phyloP scores from a whole-genome alignment of 768 basidiomycete species.

The Cystofilobasidium bisporidii region DNA sequence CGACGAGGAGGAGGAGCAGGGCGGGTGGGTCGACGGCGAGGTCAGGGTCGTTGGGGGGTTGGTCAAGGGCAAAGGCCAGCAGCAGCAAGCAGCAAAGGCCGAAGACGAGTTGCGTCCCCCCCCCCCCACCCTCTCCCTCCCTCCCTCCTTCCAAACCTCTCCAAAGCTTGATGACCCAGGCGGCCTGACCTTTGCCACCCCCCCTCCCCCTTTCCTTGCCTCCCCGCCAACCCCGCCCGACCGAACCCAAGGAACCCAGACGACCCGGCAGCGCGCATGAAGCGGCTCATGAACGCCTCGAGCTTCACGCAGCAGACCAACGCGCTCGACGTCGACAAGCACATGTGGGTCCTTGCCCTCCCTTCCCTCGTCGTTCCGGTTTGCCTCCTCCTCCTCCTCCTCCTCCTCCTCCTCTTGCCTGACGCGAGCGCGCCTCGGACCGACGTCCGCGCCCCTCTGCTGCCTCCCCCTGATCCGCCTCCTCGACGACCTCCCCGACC shows the following conservation, averaged over 20 bases:
- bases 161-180: too few species aligned
- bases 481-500: neutral
- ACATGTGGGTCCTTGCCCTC: slow-evolving; percentile 61
- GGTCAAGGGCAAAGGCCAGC: neutral
- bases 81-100: slow-evolving; percentile 18
- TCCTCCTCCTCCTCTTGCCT: too few species aligned
- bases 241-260: slow-evolving; percentile 12
- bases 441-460: too few species aligned
- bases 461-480: too few species aligned
- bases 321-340: slow-evolving; percentile 90
- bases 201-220: slow-evolving; percentile 59
- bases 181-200: too few species aligned
- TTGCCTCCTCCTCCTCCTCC: neutral
- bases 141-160: neutral
- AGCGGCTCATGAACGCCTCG: slow-evolving; percentile 44
- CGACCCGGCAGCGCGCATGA: slow-evolving; percentile 27
- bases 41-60: slow-evolving; percentile 22
- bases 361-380: neutral
- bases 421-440: too few species aligned
- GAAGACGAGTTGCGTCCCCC: slow-evolving; percentile 18
- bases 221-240: slow-evolving; percentile 45
- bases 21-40: slow-evolving; percentile 3
- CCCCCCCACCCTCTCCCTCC: neutral
- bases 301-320: slow-evolving; percentile 98
- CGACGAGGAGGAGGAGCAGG: too few species aligned